Evolutionary conservation across 2,329 filamentous ascomycete genomes (phyloP), one percentile per base, ranked within the genome.

Genomic region (Simplicillium aogashimaense): DNA sequence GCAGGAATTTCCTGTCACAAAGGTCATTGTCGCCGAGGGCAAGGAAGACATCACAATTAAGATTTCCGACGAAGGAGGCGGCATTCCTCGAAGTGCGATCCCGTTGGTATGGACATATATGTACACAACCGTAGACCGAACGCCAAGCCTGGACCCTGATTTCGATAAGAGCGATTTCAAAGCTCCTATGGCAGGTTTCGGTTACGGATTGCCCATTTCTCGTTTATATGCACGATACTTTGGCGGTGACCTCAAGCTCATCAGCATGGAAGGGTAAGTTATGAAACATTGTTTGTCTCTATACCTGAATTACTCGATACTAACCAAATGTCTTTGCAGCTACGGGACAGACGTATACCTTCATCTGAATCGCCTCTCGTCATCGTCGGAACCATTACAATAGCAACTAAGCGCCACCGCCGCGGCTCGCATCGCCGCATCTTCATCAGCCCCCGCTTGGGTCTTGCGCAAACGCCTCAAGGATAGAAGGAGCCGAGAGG

Each of bases 51-150:
- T 98, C 54, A 98, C 92, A 5, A 95, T 98, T 69, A 98, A 98
- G 66, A 84, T 98, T 52, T 86, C 84, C 4, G 92, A 98, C 59
- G 92, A 98, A 65, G 92, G 92, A 43, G 92, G 92, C 47, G 92
- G 92, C 46, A 97, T 98, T 39, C 88, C 92, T 1, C 73, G 92
- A 53, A 94, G 85, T 53, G 78, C 87, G 39, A 97, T 98, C 47
- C 92, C 92, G 5, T 74, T 98, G 12, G 92, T 97, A n/a, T 98
- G 92, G 92, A 98, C 92, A 11, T 98, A 98, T 62, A 98, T 97
- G 92, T 98, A 98, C 62, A 98, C 92, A 29, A 98, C 92, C 2
- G 92, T 98, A 48, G 92, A 97, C 61, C 81, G 89, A 52, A 97
- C 92, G 16, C 92, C 92, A 12, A 94, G 81, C 56, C 69, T 98